Base-by-base conservation (phyloP, 805 yeast species). In the Hanseniaspora clermontiae region DNA sequence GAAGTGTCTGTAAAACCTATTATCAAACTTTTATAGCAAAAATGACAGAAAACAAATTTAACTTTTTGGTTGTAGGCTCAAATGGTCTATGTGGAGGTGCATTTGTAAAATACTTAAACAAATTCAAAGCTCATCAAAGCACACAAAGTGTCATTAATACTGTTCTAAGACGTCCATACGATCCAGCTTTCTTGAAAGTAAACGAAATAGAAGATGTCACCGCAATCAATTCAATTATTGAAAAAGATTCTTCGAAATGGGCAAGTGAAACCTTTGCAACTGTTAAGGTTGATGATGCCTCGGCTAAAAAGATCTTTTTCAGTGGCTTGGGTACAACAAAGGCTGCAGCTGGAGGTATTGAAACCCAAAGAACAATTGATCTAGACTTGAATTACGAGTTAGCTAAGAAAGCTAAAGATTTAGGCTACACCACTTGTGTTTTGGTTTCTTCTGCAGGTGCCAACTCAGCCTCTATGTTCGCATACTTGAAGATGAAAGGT, bases 241-340 rank as follows among this genome's bases (percentile, higher is more conserved):
- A 77, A 45, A 60, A 66, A 14, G 80, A 82, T 60, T 63, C 75
- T 9, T 62, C 64, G 0, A 71, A 74, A 43, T 86, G 93, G 90
- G 66, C 68, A 2, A 63, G 59, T 4, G 31, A 48, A 19, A 32
- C 43, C 5, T 42, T 54, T 6, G 14, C 12, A 7, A 29, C 19
- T 59, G 29, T 29, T 61, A 31, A 58, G 54, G 24, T 43, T 64
- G 63, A 64, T 61, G 34, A 36, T 17, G 65, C 70, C 36, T 65
- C 69, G 27, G 62, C 61, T 3, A 63, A 74, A 11, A 73, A 76
- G 32, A 70, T 72, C 3, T 72, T 83, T 56, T 78, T 84, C 60
- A 78, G 87, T 1, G 81, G 82, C 0, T 76, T 89, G 61, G 95
- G 90, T 7, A 84, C 95, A 7, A 87, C 95, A 1, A 75, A 77